These are phyloP conservation scores for Entomophthora muscae DNA, from an alignment of 371 early-diverging fungal genomes.

Conservation along the genomic window DNA sequence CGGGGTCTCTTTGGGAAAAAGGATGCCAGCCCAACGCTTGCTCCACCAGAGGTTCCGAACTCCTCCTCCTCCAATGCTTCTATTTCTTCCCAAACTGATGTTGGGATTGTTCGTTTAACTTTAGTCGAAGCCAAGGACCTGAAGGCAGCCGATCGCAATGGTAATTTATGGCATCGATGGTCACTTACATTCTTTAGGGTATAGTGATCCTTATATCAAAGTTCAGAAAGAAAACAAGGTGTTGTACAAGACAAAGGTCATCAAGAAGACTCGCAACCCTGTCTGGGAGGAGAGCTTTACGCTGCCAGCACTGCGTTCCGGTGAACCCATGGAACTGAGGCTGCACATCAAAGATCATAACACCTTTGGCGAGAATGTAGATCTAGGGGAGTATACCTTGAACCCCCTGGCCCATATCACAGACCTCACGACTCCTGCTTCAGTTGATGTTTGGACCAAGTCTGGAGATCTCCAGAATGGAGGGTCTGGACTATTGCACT, in stretches of 20 bases:
- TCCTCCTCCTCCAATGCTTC: too few relatives aligned
- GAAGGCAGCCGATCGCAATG: conserved; percentile 31
- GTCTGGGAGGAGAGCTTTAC: conserved; percentile 39
- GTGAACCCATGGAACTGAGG: conserved; percentile 20
- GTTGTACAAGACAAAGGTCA: conserved; percentile 46
- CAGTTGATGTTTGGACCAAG: conserved; percentile 1
- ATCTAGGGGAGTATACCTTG: conserved; percentile 28
- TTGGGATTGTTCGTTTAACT: conserved; percentile 23
- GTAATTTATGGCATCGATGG: conserved; percentile 6
- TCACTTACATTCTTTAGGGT: conserved; percentile 2
- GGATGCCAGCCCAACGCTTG: not conserved
- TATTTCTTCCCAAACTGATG: not conserved
- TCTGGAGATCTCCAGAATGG: not conserved
- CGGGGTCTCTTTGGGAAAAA: not conserved
- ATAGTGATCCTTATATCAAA: conserved; percentile 30
- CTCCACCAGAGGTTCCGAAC: not conserved
- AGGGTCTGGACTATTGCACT: not conserved
- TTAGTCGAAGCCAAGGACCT: conserved; percentile 33
- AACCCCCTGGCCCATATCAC: conserved; percentile 29
- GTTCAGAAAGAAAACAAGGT: conserved; percentile 27
- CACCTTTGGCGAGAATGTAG: conserved; percentile 36
- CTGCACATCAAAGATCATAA: conserved; percentile 46
- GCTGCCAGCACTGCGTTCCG: conserved; percentile 21
- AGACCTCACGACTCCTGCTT: not conserved
- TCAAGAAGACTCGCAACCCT: conserved; percentile 50